Conservation (phyloP, 495 filamentous ascomycete genomes). For the Aspergillus nanangensis region DNA sequence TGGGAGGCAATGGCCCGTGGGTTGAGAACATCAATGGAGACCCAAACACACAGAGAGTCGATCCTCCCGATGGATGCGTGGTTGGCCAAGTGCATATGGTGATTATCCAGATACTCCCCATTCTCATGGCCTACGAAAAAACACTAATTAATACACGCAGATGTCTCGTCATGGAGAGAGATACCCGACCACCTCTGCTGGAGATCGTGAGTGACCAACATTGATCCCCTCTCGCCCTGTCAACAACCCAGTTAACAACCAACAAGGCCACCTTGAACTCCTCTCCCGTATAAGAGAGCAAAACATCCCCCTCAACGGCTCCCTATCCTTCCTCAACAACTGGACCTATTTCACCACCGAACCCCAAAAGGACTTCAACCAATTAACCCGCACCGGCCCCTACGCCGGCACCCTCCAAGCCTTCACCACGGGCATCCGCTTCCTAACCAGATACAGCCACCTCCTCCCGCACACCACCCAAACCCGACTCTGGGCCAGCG, state of each 20-base stretch:
- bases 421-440: conserved; percentile 54
- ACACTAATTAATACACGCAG: too few species aligned
- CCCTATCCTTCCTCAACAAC: conserved; percentile 48
- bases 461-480: conserved; percentile 24
- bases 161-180: conserved; percentile 57
- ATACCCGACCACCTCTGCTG: conserved; percentile 52
- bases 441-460: conserved; percentile 49
- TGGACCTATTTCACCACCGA: conserved; percentile 52
- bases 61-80: conserved; percentile 41
- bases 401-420: conserved; percentile 51
- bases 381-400: conserved; percentile 55
- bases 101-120: neutral
- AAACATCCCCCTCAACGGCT: conserved; percentile 38
- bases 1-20: conserved; percentile 59
- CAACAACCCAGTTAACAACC: neutral
- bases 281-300: conserved; percentile 39
- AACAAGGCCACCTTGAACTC: conserved; percentile 46
- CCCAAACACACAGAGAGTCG: conserved; percentile 32
- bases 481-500: conserved; percentile 52
- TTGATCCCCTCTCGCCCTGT: neutral
- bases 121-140: too few species aligned
- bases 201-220: conserved; percentile 36
- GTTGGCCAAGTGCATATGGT: conserved; percentile 60
- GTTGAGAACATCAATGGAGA: conserved; percentile 45
- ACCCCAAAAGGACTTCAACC: conserved; percentile 39